Percentiles rank a stretch among this genome's conserved stretches.
phyloP scores from a whole-genome alignment of 2,329 filamentous ascomycete genomes.

The Magnaporthales sp. region DNA sequence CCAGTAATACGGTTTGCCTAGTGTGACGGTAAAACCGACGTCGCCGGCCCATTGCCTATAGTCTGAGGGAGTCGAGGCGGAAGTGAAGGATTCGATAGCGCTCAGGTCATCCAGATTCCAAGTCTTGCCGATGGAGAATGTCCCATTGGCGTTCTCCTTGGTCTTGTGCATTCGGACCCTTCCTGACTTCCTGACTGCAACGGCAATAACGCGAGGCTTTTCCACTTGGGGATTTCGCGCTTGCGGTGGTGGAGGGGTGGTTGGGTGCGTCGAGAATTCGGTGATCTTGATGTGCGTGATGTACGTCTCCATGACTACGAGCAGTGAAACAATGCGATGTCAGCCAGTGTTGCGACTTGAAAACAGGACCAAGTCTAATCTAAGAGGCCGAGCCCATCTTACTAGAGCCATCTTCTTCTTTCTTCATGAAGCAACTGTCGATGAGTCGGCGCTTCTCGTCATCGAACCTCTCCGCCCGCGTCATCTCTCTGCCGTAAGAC shows the following conservation, averaged over 20 bases:
- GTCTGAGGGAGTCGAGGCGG: slow-evolving; percentile 46
- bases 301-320: slow-evolving; percentile 76
- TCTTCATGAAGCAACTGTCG: slow-evolving; percentile 88
- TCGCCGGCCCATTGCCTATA: slow-evolving; percentile 71
- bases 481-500: slow-evolving; percentile 26
- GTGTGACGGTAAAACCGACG: slow-evolving; percentile 76
- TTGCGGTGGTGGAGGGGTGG: slow-evolving; percentile 73
- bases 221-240: slow-evolving; percentile 62
- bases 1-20: slow-evolving; percentile 97
- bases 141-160: slow-evolving; percentile 86
- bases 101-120: slow-evolving; percentile 92
- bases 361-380: background rate
- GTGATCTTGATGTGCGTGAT: slow-evolving; percentile 92
- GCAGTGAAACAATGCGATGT: slow-evolving; percentile 4
- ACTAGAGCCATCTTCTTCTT: slow-evolving; percentile 80
- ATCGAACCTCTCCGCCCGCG: slow-evolving; percentile 76
- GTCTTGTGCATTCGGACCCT: slow-evolving; percentile 94
- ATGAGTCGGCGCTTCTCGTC: slow-evolving; percentile 94
- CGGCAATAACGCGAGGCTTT: slow-evolving; percentile 85
- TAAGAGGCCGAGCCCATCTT: slow-evolving; percentile 25
- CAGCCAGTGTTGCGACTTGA: background rate
- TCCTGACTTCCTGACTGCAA: slow-evolving; percentile 86
- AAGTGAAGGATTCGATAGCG: slow-evolving; percentile 73
- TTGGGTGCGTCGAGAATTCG: slow-evolving; percentile 78
- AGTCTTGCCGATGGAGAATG: slow-evolving; percentile 96